These are phyloP conservation scores for Fusarium sp. DNA, from an alignment of 2,329 filamentous ascomycete species.

Conservation along the genomic window DNA sequence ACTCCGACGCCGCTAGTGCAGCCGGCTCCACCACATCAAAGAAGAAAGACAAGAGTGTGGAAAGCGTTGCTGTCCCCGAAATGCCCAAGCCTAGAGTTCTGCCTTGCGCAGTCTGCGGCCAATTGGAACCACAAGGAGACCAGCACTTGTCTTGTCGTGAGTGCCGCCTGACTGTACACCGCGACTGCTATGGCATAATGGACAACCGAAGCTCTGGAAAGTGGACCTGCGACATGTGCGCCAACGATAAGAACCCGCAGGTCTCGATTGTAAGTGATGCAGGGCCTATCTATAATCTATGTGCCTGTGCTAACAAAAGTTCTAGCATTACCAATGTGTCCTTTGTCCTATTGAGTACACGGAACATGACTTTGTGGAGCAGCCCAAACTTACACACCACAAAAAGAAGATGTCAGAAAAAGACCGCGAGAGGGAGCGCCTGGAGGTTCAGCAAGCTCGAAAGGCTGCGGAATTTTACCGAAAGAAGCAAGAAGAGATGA, in stretches of 20 bases:
- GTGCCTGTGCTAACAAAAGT: conserved; percentile 50
- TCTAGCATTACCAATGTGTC: conserved; percentile 89
- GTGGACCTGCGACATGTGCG: conserved; percentile 97
- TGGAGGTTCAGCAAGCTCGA: conserved; percentile 87
- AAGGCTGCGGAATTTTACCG: conserved; percentile 87
- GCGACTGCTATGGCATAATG: conserved; percentile 89
- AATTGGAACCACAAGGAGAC: conserved; percentile 79
- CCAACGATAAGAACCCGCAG: conserved; percentile 91
- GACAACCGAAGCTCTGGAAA: conserved; percentile 80
- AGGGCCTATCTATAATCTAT: neutral
- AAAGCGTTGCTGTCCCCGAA: conserved; percentile 77
- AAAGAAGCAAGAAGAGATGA: conserved; percentile 85
- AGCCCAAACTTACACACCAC: conserved; percentile 63
- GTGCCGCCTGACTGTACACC: conserved; percentile 92
- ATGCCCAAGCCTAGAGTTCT: conserved; percentile 83
- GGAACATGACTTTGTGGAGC: conserved; percentile 86
- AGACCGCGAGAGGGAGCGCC: conserved; percentile 88
- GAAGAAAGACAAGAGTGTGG: conserved; percentile 72
- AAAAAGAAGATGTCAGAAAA: conserved; percentile 94
- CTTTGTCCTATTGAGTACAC: conserved; percentile 88
- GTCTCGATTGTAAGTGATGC: conserved; percentile 83
- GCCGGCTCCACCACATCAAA: conserved; percentile 58
- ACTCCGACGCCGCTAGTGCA: conserved; percentile 63
- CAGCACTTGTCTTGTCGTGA: conserved; percentile 85
- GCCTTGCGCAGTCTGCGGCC: conserved; percentile 88